Conservation (phyloP, 2,329 filamentous ascomycete species). For the Xylaria sp. region DNA sequence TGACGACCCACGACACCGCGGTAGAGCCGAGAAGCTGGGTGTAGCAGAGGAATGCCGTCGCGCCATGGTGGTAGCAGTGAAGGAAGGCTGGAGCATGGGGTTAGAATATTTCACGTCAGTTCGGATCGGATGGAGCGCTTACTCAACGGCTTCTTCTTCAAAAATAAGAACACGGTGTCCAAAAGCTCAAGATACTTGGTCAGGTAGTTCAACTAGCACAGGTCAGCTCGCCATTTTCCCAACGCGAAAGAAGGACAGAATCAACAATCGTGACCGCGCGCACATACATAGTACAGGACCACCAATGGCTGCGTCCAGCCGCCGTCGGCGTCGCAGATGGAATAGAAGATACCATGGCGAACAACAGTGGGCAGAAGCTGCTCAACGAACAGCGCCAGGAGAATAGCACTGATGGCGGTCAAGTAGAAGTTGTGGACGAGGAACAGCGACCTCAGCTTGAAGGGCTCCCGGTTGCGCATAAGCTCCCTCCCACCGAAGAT, state of each 20-base stretch:
- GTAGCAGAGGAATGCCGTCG: slow-evolving; percentile 96
- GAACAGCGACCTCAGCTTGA: slow-evolving; percentile 88
- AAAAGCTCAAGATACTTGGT: slow-evolving; percentile 97
- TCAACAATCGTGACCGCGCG: slow-evolving; percentile 1
- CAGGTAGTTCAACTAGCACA: slow-evolving; percentile 84
- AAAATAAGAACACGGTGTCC: slow-evolving; percentile 94
- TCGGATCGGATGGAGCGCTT: slow-evolving; percentile 36
- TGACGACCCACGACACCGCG: slow-evolving; percentile 92
- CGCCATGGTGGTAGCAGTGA: slow-evolving; percentile 98
- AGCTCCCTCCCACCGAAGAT: slow-evolving; percentile 91
- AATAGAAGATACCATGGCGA: slow-evolving; percentile 81
- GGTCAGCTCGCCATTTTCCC: slow-evolving; percentile 41
- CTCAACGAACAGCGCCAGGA: slow-evolving; percentile 86
- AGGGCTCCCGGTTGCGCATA: slow-evolving; percentile 84
- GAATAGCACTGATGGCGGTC: slow-evolving; percentile 78
- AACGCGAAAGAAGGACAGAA: too few relatives aligned
- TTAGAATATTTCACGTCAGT: not conserved
- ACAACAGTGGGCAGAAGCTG: slow-evolving; percentile 84
- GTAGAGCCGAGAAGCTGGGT: slow-evolving; percentile 93
- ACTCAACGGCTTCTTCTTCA: slow-evolving; percentile 99
- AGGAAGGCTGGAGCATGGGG: slow-evolving; percentile 69
- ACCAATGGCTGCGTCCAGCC: slow-evolving; percentile 95
- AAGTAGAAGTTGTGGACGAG: slow-evolving; percentile 97
- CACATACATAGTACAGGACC: slow-evolving; percentile 91
- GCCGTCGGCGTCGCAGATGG: slow-evolving; percentile 80